phyloP scores from a whole-genome alignment of 2,329 filamentous ascomycete genomes.

The Hypomyces rosellus region DNA sequence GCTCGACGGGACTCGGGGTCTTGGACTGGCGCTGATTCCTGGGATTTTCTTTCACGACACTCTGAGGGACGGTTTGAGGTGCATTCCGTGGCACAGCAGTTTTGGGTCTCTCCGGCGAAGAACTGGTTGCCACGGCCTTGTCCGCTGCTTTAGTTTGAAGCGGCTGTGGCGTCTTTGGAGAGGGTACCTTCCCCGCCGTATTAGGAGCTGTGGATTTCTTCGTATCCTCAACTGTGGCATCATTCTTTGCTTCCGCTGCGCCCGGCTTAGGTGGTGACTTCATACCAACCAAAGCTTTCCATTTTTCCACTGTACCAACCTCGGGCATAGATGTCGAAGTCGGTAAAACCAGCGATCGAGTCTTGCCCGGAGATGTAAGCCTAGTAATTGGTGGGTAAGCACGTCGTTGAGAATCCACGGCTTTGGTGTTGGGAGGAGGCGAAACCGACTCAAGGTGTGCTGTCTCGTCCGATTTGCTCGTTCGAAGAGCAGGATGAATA shows the following conservation, averaged over 20 bases:
- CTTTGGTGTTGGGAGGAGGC: slow-evolving; percentile 14
- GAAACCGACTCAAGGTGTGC: slow-evolving; percentile 22
- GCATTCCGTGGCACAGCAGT: neutral
- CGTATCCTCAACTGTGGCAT: slow-evolving; percentile 1
- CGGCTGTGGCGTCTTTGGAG: neutral
- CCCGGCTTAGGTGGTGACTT: slow-evolving; percentile 10
- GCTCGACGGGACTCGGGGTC: neutral
- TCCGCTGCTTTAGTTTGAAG: neutral
- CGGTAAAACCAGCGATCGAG: slow-evolving; percentile 22
- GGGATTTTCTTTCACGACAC: neutral
- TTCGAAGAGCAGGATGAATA: slow-evolving; percentile 31
- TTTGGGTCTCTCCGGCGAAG: neutral
- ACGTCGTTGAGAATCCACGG: slow-evolving; percentile 21
- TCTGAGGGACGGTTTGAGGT: neutral
- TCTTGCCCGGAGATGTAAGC: slow-evolving; percentile 22
- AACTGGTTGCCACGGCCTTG: neutral
- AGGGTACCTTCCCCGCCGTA: neutral
- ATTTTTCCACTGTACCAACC: slow-evolving; percentile 27
- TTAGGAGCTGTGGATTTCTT: neutral
- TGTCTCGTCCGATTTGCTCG: slow-evolving; percentile 20
- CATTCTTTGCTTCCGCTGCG: slow-evolving; percentile 6
- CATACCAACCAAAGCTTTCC: slow-evolving; percentile 23
- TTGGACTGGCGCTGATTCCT: neutral
- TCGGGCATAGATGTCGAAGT: slow-evolving; percentile 25
- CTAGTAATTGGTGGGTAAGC: slow-evolving; percentile 34